A percentile compares a stretch with the other conserved stretches of the same genome.
Evolutionary conservation across 345 rosid species (phyloP).

Genomic region (Populus pruinosa): DNA sequence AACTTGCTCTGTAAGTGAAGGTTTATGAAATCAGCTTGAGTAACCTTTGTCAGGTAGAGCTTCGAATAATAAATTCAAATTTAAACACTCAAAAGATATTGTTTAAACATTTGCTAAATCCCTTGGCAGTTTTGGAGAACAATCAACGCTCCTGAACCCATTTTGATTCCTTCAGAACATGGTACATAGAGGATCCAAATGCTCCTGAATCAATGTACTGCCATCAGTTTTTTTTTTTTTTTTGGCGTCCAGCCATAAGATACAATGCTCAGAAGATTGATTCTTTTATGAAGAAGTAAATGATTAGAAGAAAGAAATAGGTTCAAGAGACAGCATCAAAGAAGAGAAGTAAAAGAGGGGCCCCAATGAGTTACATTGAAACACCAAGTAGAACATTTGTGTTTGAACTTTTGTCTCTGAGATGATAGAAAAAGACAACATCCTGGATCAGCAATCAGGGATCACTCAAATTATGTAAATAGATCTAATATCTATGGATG

Average conservation of each 20-base stretch:
- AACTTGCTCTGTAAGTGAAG: background rate
- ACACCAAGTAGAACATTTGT: background rate
- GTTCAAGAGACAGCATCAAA: background rate
- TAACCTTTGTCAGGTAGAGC: background rate
- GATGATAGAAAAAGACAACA: background rate
- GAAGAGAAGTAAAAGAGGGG: background rate
- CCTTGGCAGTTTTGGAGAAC: background rate
- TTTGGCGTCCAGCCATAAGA: background rate
- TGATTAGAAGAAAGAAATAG: background rate
- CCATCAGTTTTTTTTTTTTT: background rate
- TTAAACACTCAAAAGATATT: background rate
- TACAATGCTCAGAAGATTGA: background rate
- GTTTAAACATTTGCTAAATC: background rate
- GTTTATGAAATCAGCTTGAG: background rate
- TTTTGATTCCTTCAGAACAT: background rate
- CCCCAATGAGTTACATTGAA: background rate
- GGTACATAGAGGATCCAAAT: background rate
- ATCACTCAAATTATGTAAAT: conserved; percentile 2
- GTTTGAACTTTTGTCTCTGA: background rate
- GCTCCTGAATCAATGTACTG: background rate
- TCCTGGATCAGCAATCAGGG: background rate
- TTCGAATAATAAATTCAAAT: background rate
- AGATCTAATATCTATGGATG: background rate
- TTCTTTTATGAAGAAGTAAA: background rate
- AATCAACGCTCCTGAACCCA: background rate